Evolutionary conservation across 345 rosid genomes (phyloP), one percentile per base, ranked within the genome.

Genomic region (Brassica carinata): DNA sequence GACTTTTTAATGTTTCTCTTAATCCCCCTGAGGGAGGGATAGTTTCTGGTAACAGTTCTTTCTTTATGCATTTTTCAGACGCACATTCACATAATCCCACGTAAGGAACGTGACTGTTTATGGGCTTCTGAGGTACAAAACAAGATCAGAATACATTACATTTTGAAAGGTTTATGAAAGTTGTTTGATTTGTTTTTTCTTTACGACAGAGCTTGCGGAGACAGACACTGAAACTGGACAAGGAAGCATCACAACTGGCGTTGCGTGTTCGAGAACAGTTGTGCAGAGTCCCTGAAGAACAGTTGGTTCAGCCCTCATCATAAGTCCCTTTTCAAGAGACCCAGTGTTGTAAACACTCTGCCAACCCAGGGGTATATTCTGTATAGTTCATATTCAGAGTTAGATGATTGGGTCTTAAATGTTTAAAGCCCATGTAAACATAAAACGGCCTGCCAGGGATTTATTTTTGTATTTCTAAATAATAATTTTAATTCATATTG

Each of bases 11-110:
- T 31, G 29, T 4, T 53, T 36, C 80, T 57, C 71, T 71, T 72
- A 3, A 7, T 48, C 55, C 30, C 30, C 43, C 40, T 23, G 59
- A 59, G 34, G 51, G 27, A 40, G 34, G 5, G 33, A 70, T 55
- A 61, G 64, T 29, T 73, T 67, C 63, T 58, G 10, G 66, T 45
- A 57, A 65, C 77, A 57, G 11, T 67, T 53, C 11, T 67, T 38
- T 27, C 7, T 43, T 15, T 53, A 3, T 30, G 80, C 55, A 18
- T 31, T 3, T 30, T 71, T 88, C 19, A 94, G 98, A 94, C 97
- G 10, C 98, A 94, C 74, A 85, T 94, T 86, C 98, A 94, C 75
- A 92, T 94, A 85, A 94, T 94, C 64, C 98, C 98, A 0, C 94
- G 98, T 1, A 91, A 89, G 81, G 89, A 87, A 10, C 71, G 80